Base-by-base conservation (phyloP, 495 filamentous ascomycete species). In the Penicillium canescens region DNA sequence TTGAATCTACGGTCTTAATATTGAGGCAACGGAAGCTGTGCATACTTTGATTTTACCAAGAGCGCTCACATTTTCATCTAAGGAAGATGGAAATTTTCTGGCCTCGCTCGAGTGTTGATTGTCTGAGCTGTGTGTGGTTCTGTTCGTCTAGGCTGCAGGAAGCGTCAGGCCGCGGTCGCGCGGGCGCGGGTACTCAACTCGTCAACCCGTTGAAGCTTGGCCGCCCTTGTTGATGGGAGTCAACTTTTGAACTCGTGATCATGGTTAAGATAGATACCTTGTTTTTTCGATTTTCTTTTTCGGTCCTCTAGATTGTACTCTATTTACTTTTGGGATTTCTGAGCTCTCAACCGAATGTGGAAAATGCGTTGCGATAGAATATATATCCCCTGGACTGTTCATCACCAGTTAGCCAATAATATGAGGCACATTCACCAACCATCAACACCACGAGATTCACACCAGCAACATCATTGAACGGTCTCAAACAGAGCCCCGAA, bases 181-280 rank as follows among this genome's bases (percentile, higher is more conserved):
- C 43, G 8, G 31, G 26, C 35, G 21, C n/a, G 23, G 23, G 23
- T 24, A 24, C 23, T 49, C 34, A 33, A 49, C 46, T 2, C 34
- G 43, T 50, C 37, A 50, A 50, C 47, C 37, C 47, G 37, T 50
- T 50, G 47, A 50, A 50, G 36, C 38, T 50, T 34, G 38, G 38
- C 47, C 23, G 6, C 0, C 12, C 23, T 24, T 37, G 16, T 50
- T 20, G 36, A 26, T 7, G 10, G 10, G 6, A 41, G 8, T 50
- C 47, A 52, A 43, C 43, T 52, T 43, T n/a, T 13, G 18, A 52
- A 36, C 49, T 26, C 14, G 10, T 8, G 39, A 42, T 16, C 18
- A 43, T 35, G 4, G 23, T 24, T 24, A 23, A 52, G 9, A 42
- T 35, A 52, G 9, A 42, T 35, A 42, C 38, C 16, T 24, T 39